Evolutionary conservation across 2,329 filamentous ascomycete species (phyloP), one percentile per base, ranked within the genome.

Genomic region (Nigrograna mackinnonii): DNA sequence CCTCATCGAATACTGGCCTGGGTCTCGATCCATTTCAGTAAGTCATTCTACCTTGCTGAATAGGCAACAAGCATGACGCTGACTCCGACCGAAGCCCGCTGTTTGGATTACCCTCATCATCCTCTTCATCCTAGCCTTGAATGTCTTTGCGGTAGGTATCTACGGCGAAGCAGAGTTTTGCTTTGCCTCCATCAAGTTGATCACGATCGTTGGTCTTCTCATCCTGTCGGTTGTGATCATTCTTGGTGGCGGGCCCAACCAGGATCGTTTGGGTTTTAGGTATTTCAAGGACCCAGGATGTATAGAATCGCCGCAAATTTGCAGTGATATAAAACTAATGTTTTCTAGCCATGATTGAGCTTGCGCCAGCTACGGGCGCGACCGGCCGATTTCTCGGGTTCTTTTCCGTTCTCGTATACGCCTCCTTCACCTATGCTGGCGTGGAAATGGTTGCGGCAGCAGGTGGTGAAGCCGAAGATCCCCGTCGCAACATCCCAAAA

Each of bases 251-350:
- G 64, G 51, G 17, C 64, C 64, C 7, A 57, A 64, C 37, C 50
- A 63, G 20, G 64, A 67, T 37, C 56, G 38, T 19, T 50, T 58
- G 22, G 86, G 86, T 2, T 89, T 89, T 63, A 67, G 74, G 28
- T 88, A 87, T 66, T 91, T 86, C 87, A 79, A 73, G 39, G 66
- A 83, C n/a, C n/a, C n/a, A n/a, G n/a, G n/a, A n/a, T n/a, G n/a
- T n/a, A n/a, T n/a, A n/a, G n/a, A n/a, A n/a, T n/a, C n/a, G n/a
- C n/a, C n/a, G n/a, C n/a, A n/a, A n/a, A n/a, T n/a, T n/a, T n/a
- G n/a, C n/a, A n/a, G n/a, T n/a, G n/a, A n/a, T n/a, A n/a, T n/a
- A n/a, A n/a, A n/a, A n/a, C n/a, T n/a, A n/a, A n/a, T n/a, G 9
- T 28, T 9, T 28, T n/a, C n/a, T 28, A 22, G 85, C 84, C 1